These are phyloP conservation scores for Mortierella sp. DNA, from an alignment of 371 early-diverging fungal genomes.

Conservation along the genomic window DNA sequence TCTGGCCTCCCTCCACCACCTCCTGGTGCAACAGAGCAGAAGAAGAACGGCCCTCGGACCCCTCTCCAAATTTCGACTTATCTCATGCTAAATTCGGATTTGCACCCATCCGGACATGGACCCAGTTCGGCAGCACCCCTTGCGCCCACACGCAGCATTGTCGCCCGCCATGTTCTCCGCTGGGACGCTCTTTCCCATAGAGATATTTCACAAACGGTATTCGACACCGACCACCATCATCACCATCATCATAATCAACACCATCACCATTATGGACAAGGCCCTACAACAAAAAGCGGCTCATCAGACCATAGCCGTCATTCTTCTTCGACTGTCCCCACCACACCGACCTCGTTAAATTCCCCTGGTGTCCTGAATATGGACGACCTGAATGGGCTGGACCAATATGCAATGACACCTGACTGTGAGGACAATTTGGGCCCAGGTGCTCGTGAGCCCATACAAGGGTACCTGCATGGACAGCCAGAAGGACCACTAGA, in stretches of 20 bases:
- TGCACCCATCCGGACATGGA: background rate
- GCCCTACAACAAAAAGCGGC: background rate
- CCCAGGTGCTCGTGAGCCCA: background rate
- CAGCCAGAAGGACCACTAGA: background rate
- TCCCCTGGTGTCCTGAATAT: background rate
- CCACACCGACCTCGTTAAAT: background rate
- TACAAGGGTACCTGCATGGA: background rate
- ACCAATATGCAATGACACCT: background rate
- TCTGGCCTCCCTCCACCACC: background rate
- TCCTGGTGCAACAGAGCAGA: background rate
- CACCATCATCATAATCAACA: conserved; percentile 7
- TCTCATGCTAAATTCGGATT: background rate
- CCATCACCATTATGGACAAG: conserved; percentile 3
- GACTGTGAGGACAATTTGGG: background rate
- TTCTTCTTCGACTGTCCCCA: background rate
- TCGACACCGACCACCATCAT: conserved; percentile 28
- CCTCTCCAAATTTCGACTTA: conserved; percentile 35
- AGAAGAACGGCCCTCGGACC: conserved; percentile 6
- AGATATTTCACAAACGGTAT: conserved; percentile 49
- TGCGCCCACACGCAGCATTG: conserved; percentile 32
- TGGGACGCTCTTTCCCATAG: conserved; percentile 51
- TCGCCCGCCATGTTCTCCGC: conserved; percentile 44
- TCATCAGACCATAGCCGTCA: background rate
- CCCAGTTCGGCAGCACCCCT: conserved; percentile 14
- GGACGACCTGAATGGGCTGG: background rate